Percentiles rank a stretch among this genome's conserved stretches.
These are phyloP conservation scores for Eleusine indica DNA, from an alignment of 176 grass and related monocot species.

Conservation along the genomic window DNA sequence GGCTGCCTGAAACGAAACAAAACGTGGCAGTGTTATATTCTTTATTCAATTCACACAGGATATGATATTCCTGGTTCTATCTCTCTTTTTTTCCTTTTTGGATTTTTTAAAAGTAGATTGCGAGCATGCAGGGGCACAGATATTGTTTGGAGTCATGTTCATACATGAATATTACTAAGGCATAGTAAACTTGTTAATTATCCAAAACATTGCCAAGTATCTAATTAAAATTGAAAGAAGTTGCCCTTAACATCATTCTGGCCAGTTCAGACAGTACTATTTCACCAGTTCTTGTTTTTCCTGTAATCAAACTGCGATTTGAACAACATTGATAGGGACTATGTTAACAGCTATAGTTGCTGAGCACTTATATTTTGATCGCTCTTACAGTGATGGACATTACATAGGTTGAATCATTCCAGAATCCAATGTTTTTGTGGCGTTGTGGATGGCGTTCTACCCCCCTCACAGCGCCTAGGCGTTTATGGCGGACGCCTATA, in stretches of 20 bases:
- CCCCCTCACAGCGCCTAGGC: too few species aligned
- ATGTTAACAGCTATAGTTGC: neutral
- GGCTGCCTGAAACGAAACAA: constrained; percentile 68
- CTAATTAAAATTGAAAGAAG: neutral
- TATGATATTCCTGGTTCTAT: neutral
- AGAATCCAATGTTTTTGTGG: neutral
- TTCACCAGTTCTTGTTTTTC: neutral
- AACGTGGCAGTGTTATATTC: neutral
- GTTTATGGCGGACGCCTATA: too few species aligned
- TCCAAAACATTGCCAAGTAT: neutral
- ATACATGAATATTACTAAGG: neutral
- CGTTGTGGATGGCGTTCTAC: too few species aligned
- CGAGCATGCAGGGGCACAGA: neutral
- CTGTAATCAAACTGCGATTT: neutral
- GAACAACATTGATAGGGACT: neutral
- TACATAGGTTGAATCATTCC: neutral
- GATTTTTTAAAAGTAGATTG: neutral
- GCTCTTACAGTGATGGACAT: too few species aligned
- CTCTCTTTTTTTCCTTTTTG: neutral
- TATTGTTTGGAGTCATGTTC: neutral
- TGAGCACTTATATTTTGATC: neutral
- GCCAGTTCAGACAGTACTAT: neutral
- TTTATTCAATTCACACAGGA: neutral
- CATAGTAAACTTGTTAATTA: constrained; percentile 7
- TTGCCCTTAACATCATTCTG: neutral